Conservation (phyloP, 1,284 basidiomycete genomes). For the Pascua guehoae region DNA sequence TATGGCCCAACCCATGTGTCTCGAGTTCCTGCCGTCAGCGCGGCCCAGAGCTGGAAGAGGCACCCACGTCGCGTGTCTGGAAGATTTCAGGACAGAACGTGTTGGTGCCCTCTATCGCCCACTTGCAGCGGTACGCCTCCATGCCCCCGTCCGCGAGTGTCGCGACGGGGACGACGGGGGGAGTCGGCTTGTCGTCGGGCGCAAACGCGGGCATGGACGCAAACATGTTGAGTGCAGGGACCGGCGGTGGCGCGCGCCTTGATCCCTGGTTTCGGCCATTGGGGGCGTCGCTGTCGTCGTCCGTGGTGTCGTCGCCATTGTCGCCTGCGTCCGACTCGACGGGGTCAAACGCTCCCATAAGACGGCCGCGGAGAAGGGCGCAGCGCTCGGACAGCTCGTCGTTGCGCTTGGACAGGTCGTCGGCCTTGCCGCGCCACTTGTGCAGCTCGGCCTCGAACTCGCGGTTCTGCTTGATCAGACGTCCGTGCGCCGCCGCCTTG, state of each 20-base stretch:
- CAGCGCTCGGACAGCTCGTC: conserved; percentile 31
- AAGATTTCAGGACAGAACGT: conserved; percentile 13
- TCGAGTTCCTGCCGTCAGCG: conserved; percentile 16
- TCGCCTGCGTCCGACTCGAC: conserved; percentile 12
- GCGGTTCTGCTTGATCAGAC: conserved; percentile 20
- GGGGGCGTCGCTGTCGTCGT: background rate
- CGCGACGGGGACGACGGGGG: conserved; percentile 3
- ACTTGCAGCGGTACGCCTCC: conserved; percentile 21
- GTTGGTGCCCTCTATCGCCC: conserved; percentile 6
- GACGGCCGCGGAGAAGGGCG: conserved; percentile 24
- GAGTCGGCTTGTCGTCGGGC: conserved; percentile 5
- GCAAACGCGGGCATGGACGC: conserved; percentile 6
- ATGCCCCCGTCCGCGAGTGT: conserved; percentile 13
- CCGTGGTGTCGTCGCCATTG: conserved; percentile 14
- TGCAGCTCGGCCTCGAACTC: conserved; percentile 16
- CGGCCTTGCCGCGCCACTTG: conserved; percentile 12
- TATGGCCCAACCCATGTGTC: conserved; percentile 15
- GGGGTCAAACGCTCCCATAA: conserved; percentile 32
- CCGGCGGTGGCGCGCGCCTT: background rate
- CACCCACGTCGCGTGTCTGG: conserved; percentile 18
- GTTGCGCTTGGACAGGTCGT: conserved; percentile 28
- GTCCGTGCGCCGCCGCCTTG: conserved; percentile 25
- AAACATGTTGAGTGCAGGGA: background rate
- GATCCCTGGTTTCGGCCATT: background rate
- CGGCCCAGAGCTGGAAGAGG: too few relatives aligned